Percentiles rank a stretch among this genome's conserved stretches.
These are phyloP conservation scores for Entomortierella lignicola DNA, from an alignment of 192 early-diverging fungal species.

Conservation along the genomic window DNA sequence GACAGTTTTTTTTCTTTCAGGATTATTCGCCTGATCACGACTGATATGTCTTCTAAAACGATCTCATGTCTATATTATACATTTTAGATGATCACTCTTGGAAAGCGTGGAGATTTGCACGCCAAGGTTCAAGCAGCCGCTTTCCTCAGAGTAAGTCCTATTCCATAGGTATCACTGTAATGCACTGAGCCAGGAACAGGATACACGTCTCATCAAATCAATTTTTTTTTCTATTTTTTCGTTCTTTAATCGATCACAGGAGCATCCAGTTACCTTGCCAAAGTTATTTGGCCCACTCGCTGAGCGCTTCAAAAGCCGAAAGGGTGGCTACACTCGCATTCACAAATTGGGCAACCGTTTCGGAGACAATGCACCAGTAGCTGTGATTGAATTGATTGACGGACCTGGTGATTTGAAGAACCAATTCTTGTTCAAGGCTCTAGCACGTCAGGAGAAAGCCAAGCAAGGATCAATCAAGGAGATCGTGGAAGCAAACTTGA, in stretches of 20 bases:
- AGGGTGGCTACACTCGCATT: slow-evolving; percentile 93
- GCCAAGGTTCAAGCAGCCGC: slow-evolving; percentile 69
- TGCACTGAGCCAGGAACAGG: too few relatives aligned
- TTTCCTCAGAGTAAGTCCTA: slow-evolving; percentile 61
- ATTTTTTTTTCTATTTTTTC: not conserved
- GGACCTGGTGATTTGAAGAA: slow-evolving; percentile 81
- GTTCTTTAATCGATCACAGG: slow-evolving; percentile 49
- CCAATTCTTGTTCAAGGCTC: slow-evolving; percentile 56
- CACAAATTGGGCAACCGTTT: slow-evolving; percentile 79
- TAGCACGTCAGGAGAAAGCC: slow-evolving; percentile 54
- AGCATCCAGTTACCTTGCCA: slow-evolving; percentile 77
- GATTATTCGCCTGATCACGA: too few relatives aligned
- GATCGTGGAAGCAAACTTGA: slow-evolving; percentile 28
- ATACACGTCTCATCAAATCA: not conserved
- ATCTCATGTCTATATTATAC: not conserved
- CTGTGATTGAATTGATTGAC: slow-evolving; percentile 92
- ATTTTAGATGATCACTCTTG: slow-evolving; percentile 82
- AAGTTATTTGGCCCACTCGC: slow-evolving; percentile 86
- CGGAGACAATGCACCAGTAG: slow-evolving; percentile 88
- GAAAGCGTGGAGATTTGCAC: slow-evolving; percentile 76
- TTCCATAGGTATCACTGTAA: too few relatives aligned
- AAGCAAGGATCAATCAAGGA: slow-evolving; percentile 38
- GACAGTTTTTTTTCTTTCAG: too few relatives aligned
- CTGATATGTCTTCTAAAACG: too few relatives aligned
- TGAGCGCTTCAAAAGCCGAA: slow-evolving; percentile 80